Percentiles rank a stretch among this genome's conserved stretches.
These are phyloP conservation scores for Tieghemiomyces parasiticus DNA, from an alignment of 192 early-diverging fungal species.

Conservation along the genomic window DNA sequence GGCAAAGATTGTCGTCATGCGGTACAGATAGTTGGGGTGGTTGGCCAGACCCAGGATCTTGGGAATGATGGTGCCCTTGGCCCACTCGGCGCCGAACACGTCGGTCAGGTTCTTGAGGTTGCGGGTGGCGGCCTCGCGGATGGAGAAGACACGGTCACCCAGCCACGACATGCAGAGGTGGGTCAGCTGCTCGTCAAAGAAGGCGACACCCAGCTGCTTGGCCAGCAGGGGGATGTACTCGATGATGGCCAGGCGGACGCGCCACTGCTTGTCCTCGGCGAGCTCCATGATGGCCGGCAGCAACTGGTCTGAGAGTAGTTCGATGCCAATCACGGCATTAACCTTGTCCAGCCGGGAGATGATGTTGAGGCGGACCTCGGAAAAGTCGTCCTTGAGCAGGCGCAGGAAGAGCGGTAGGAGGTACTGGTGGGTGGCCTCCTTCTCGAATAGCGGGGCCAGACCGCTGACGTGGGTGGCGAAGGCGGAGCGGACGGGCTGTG, in stretches of 20 bases:
- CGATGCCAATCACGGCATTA: slow-evolving; percentile 94
- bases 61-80: slow-evolving; percentile 84
- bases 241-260: slow-evolving; percentile 96
- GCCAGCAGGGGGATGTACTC: slow-evolving; percentile 98
- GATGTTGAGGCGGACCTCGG: slow-evolving; percentile 96
- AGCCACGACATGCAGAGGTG: slow-evolving; percentile 98
- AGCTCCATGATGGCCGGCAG: slow-evolving; percentile 97
- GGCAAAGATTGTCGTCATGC: slow-evolving; percentile 97
- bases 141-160: slow-evolving; percentile 89
- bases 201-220: slow-evolving; percentile 83
- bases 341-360: slow-evolving; percentile 96
- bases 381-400: slow-evolving; percentile 91
- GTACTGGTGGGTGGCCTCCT: slow-evolving; percentile 88
- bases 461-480: slow-evolving; percentile 94
- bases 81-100: slow-evolving; percentile 98
- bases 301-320: slow-evolving; percentile 89
- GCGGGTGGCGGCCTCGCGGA: slow-evolving; percentile 89
- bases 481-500: slow-evolving; percentile 90
- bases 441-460: slow-evolving; percentile 87
- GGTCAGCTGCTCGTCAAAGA: slow-evolving; percentile 95
- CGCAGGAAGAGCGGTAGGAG: slow-evolving; percentile 91
- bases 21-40: slow-evolving; percentile 90
- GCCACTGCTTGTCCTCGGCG: slow-evolving; percentile 99
- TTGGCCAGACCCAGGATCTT: slow-evolving; percentile 80
- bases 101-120: slow-evolving; percentile 93